Evolutionary conservation across 2,329 filamentous ascomycete genomes (phyloP).

Genomic region (Tolypocladium endophyticum): DNA sequence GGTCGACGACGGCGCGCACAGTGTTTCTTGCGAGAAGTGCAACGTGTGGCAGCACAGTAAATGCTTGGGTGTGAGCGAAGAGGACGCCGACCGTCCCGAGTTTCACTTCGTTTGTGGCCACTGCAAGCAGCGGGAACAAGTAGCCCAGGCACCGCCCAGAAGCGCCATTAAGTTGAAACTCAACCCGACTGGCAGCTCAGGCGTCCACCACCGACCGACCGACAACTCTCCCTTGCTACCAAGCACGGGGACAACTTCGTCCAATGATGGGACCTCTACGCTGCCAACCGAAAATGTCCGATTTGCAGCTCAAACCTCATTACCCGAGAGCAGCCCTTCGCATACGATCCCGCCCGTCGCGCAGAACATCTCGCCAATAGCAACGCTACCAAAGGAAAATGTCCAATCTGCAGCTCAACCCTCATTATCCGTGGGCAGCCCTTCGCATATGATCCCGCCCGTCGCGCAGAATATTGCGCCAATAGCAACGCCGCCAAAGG

Average conservation of each 20-base stretch:
- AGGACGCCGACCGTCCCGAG: conserved; percentile 71
- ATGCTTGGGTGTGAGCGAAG: conserved; percentile 70
- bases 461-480: neutral
- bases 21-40: conserved; percentile 86
- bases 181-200: neutral
- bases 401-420: neutral
- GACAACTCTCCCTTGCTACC: neutral
- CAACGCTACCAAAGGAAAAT: neutral
- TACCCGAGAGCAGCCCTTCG: neutral
- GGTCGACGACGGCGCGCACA: conserved; percentile 89
- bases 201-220: neutral
- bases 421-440: neutral
- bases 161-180: conserved; percentile 45
- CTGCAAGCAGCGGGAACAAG: conserved; percentile 61
- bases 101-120: conserved; percentile 79
- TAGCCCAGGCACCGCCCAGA: conserved; percentile 45
- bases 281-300: neutral
- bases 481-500: neutral
- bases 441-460: neutral
- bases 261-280: neutral
- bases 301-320: neutral
- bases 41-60: conserved; percentile 96
- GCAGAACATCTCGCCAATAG: neutral
- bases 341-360: neutral
- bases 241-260: neutral